Evolutionary conservation across 129 eudicot genomes (phyloP).

Genomic region (Helianthus annuus): HanXRQr2.0-SUNRISE NC_035437.2:47365050-47365549

Average conservation of each 20-base stretch:
- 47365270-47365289: conserved; percentile 46
- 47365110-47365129: conserved; percentile 43
- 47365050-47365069: conserved; percentile 80
- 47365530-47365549: background rate
- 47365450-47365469: conserved; percentile 56
- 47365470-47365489: conserved; percentile 14
- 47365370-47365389: conserved; percentile 49
- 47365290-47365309: conserved; percentile 75
- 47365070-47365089: conserved; percentile 64
- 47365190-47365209: conserved; percentile 61
- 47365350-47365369: conserved; percentile 63
- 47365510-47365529: background rate
- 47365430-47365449: conserved; percentile 38
- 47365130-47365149: conserved; percentile 35
- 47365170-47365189: conserved; percentile 47
- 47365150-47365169: conserved; percentile 41
- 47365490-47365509: background rate
- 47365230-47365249: conserved; percentile 2
- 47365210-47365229: background rate
- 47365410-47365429: conserved; percentile 40
- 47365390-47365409: conserved; percentile 36
- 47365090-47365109: conserved; percentile 46
- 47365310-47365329: conserved; percentile 98
- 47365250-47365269: background rate
- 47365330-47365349: conserved; percentile 93